Evolutionary conservation across 345 rosid species (phyloP).

Genomic region (Triadica sebifera): DNA sequence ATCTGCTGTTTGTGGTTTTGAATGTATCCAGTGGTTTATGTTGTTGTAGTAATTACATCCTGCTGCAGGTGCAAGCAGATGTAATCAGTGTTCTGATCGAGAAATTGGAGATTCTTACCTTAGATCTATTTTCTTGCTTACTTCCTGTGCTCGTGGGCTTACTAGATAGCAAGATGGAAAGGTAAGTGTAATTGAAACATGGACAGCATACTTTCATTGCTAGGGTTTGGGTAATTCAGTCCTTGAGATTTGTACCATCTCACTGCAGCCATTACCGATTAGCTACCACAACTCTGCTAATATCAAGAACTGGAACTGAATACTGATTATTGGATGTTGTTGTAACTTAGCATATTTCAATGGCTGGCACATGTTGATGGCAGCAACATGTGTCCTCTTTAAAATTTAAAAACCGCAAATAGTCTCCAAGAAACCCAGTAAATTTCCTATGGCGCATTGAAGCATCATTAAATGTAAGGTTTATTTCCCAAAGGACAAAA

Average conservation of each 20-base stretch:
- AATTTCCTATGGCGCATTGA: not conserved
- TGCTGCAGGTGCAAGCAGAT: constrained; percentile 86
- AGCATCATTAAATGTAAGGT: not conserved
- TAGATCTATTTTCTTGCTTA: constrained; percentile 83
- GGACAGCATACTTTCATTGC: constrained; percentile 4
- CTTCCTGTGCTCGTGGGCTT: constrained; percentile 86
- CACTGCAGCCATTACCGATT: not conserved
- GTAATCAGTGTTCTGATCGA: constrained; percentile 73
- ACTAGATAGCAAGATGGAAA: constrained; percentile 80
- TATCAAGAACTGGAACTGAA: not conserved
- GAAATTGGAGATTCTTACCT: constrained; percentile 74
- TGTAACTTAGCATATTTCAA: not conserved
- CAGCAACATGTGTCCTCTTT: not conserved
- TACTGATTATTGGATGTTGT: not conserved
- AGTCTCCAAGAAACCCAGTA: not conserved
- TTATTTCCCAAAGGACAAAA: not conserved
- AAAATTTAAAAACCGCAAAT: not conserved
- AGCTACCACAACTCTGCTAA: not conserved
- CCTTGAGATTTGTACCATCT: not conserved
- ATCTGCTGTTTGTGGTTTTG: constrained; percentile 2
- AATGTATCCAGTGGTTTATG: constrained; percentile 14
- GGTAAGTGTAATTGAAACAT: constrained; percentile 41
- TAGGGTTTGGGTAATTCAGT: not conserved
- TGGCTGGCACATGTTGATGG: not conserved
- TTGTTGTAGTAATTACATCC: constrained; percentile 14